Conservation (phyloP, 2,329 filamentous ascomycete species). For the Fonsecaea pugnacius region DNA sequence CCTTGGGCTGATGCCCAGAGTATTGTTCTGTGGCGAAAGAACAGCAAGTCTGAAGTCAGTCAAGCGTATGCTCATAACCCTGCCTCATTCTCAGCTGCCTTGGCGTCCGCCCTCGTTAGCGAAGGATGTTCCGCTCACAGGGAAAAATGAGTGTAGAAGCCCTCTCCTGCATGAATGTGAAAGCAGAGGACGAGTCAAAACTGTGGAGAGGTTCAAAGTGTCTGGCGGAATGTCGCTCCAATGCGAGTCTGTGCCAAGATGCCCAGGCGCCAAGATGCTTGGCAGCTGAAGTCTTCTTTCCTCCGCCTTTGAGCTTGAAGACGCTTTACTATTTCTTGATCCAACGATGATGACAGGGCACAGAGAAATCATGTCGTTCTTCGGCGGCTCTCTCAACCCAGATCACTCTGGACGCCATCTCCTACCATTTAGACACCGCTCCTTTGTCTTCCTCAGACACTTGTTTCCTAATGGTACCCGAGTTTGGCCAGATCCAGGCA, state of each 20-base stretch:
- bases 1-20: not conserved
- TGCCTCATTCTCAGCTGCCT: not conserved
- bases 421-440: not conserved
- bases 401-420: not conserved
- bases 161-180: not conserved
- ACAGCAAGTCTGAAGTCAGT: not conserved
- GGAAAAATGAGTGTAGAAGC: not conserved
- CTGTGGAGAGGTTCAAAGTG: not conserved
- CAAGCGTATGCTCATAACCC: not conserved
- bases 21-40: not conserved
- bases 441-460: slow-evolving; percentile 3
- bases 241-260: not conserved
- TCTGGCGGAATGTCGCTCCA: not conserved
- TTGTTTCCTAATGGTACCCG: not conserved
- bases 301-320: slow-evolving; percentile 11
- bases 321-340: slow-evolving; percentile 11
- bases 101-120: not conserved
- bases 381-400: not conserved
- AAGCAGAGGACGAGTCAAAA: not conserved
- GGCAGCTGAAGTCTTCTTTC: slow-evolving; percentile 18
- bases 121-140: not conserved
- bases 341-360: not conserved
- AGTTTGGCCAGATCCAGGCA: not conserved
- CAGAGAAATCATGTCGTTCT: not conserved
- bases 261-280: not conserved